Evolutionary conservation across 352 stramenopile genomes (phyloP), one percentile per base, ranked within the genome.

Genomic region (Plasmopara muralis): DNA sequence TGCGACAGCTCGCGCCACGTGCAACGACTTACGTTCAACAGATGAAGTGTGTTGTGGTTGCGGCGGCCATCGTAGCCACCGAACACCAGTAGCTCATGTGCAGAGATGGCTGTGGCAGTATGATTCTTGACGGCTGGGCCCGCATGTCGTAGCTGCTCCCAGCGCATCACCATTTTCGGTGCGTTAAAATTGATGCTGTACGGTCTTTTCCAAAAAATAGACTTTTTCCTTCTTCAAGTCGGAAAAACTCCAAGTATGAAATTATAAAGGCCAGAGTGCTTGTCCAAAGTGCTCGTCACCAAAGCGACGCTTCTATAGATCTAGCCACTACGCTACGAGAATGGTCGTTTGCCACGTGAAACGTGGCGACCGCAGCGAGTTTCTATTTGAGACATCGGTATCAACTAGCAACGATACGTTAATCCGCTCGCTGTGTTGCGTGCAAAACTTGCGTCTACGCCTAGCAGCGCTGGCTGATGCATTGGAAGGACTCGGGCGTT

Each of bases 11-110:
- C 72, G 39, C 70, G 76, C 77, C 78, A 92, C 50, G 87, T 74
- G 18, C 86, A 59, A 9, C 68, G 77, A 37, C 87, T 81, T 50
- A 95, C 79, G 73, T 95, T 72, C 56, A 94, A 88, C 29, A 92
- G 52, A 53, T 96, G 81, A 29, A 98, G 74, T 12, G 86, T 77
- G 60, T 96, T 96, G 74, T 98, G 93, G 74, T 98, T 98, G 43
- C 86, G 70, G 6, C 91, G 72, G 0, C 93, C 93, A 62, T 98
- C 94, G 68, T 98, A 98, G 38, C 94, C 94, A 53, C 94, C 94
- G 54, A 98, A 98, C 10, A 95, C 64, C 28, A 88, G 63, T 48
- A 88, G 56, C 55, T 88, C 69, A 42, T 71, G 66, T 6, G 50
- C 20, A 4, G 72, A 85, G 34, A 89, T 69, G 25, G 70, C 65